phyloP scores from a whole-genome alignment of 2,329 filamentous ascomycete genomes.

The Aspergillus flavus region DNA sequence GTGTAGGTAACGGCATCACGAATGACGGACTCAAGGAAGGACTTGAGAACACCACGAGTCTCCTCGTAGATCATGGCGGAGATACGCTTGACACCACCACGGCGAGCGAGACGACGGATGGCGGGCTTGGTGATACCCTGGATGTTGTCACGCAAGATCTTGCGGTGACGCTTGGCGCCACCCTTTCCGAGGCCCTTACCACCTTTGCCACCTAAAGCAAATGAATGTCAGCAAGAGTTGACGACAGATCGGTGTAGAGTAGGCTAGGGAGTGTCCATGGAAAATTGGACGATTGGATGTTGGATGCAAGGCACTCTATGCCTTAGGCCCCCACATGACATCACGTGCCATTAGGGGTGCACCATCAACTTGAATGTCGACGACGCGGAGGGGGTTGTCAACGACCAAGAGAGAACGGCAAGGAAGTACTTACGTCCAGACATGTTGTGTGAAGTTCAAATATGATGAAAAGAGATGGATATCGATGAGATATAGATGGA shows the following conservation, averaged over 20 bases:
- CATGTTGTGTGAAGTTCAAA: conserved; percentile 32
- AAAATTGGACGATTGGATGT: neutral
- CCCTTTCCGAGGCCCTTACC: conserved; percentile 98
- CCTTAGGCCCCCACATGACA: conserved; percentile 4
- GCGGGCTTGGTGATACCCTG: conserved; percentile 99
- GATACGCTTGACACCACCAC: conserved; percentile 99
- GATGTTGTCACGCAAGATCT: conserved; percentile 99
- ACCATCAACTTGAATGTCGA: conserved; percentile 17
- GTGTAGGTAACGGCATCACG: conserved; percentile 80
- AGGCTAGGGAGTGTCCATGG: neutral
- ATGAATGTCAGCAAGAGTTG: conserved; percentile 1
- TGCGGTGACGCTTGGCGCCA: conserved; percentile 97
- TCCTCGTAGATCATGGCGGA: conserved; percentile 92
- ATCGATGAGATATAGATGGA: conserved; percentile 9
- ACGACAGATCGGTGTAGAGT: neutral
- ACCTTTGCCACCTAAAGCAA: conserved; percentile 77
- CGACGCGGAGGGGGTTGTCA: neutral
- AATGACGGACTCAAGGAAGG: conserved; percentile 81
- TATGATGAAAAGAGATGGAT: conserved; percentile 24
- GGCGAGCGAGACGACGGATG: conserved; percentile 96
- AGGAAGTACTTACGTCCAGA: conserved; percentile 44
- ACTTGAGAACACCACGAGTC: conserved; percentile 80
- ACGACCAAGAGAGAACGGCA: conserved; percentile 3
- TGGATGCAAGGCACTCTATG: neutral
- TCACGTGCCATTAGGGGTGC: conserved; percentile 30